Conservation (phyloP, 2,329 filamentous ascomycete genomes). For the Aspergillus fijiensis region DNA sequence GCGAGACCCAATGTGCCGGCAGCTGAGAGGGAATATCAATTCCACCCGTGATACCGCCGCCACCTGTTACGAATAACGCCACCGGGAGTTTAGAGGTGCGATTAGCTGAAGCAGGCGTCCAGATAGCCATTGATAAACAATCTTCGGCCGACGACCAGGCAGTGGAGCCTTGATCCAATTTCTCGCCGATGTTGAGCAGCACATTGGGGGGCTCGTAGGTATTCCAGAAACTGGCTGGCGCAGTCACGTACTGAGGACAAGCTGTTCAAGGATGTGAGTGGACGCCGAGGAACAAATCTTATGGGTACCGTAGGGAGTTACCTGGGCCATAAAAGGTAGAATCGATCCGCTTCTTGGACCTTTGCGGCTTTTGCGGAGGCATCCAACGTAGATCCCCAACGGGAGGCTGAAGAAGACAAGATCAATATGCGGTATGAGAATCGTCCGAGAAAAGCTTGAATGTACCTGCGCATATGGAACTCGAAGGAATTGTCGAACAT, state of each 20-base stretch:
- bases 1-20: constrained; percentile 37
- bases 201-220: neutral
- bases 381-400: constrained; percentile 22
- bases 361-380: constrained; percentile 23
- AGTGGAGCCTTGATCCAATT: constrained; percentile 11
- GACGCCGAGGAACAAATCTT: too few relatives aligned
- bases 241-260: constrained; percentile 29
- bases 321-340: constrained; percentile 19
- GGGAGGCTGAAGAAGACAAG: neutral
- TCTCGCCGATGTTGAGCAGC: constrained; percentile 17
- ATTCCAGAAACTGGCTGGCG: neutral
- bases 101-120: constrained; percentile 37
- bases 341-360: constrained; percentile 16
- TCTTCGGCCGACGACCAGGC: constrained; percentile 38
- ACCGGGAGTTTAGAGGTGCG: constrained; percentile 21
- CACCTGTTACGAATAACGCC: constrained; percentile 24
- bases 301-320: neutral
- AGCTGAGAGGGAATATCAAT: constrained; percentile 34
- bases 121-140: constrained; percentile 46
- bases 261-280: neutral
- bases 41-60: constrained; percentile 29
- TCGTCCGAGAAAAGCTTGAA: too few relatives aligned
- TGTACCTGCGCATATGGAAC: constrained; percentile 39
- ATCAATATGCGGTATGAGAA: neutral
- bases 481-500: constrained; percentile 39